phyloP scores from a whole-genome alignment of 2,329 filamentous ascomycete species.

The Curvularia sp. region DNA sequence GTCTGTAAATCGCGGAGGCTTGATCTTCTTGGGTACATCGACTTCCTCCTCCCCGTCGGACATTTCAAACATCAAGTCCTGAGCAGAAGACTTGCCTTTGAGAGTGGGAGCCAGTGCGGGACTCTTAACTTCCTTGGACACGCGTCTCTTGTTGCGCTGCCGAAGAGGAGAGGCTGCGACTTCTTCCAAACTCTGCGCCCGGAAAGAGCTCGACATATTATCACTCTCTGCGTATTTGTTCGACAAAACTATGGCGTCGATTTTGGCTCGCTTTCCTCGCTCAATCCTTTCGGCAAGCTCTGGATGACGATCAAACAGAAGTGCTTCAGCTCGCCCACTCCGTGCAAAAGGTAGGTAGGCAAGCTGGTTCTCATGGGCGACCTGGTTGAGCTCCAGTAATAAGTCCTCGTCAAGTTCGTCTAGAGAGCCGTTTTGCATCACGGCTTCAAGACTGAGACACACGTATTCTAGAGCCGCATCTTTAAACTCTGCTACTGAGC shows the following conservation, averaged over 20 bases:
- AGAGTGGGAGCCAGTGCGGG: constrained; percentile 71
- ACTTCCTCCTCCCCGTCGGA: constrained; percentile 71
- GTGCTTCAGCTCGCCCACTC: constrained; percentile 72
- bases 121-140: constrained; percentile 60
- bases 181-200: constrained; percentile 72
- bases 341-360: constrained; percentile 77
- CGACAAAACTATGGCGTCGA: constrained; percentile 78
- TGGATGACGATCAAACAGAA: constrained; percentile 70
- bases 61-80: constrained; percentile 92
- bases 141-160: constrained; percentile 52
- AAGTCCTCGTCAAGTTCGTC: constrained; percentile 86
- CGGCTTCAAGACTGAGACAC: constrained; percentile 86
- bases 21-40: constrained; percentile 24
- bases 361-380: constrained; percentile 83
- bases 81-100: constrained; percentile 70
- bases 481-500: constrained; percentile 84
- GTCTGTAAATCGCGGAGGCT: constrained; percentile 32
- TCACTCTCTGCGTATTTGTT: constrained; percentile 70
- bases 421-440: constrained; percentile 89
- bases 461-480: constrained; percentile 88
- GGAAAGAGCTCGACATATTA: constrained; percentile 66
- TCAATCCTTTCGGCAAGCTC: constrained; percentile 69
- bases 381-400: constrained; percentile 77
- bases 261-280: constrained; percentile 70
- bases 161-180: constrained; percentile 55